These are phyloP conservation scores for Diaporthe velutina DNA, from an alignment of 2,329 filamentous ascomycete species.

Conservation along the genomic window DNA sequence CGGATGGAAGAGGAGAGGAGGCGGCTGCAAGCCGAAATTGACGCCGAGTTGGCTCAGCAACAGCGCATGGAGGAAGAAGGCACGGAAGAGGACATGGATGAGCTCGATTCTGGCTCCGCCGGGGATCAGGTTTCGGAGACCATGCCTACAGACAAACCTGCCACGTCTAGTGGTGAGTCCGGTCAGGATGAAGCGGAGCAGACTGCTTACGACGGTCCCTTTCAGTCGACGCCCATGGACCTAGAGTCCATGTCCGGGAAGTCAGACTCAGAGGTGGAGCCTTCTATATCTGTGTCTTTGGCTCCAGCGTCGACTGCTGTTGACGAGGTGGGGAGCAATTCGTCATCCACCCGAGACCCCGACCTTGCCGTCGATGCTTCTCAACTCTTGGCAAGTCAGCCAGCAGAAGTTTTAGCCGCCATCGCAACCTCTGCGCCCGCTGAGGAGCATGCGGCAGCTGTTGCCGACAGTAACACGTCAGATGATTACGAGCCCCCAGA, in stretches of 20 bases:
- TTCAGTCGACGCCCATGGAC: conserved; percentile 42
- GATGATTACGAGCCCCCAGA: conserved; percentile 71
- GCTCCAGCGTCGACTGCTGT: not conserved
- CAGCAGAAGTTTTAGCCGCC: conserved; percentile 12
- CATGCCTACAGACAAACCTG: not conserved
- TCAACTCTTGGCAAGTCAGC: not conserved
- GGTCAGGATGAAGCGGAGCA: not conserved
- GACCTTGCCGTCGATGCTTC: not conserved
- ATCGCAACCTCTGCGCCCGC: not conserved
- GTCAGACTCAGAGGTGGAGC: conserved; percentile 3
- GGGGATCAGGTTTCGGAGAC: conserved; percentile 46
- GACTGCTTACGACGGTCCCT: not conserved
- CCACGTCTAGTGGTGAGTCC: not conserved
- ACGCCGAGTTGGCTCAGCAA: conserved; percentile 50
- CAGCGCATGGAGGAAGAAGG: conserved; percentile 38
- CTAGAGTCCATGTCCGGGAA: conserved; percentile 37
- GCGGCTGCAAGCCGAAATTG: conserved; percentile 64
- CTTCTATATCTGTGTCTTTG: not conserved
- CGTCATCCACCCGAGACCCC: not conserved
- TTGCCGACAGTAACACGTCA: conserved; percentile 49
- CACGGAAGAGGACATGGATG: conserved; percentile 45
- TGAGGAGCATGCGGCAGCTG: not conserved
- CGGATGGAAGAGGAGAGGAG: conserved; percentile 57
- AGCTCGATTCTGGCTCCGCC: conserved; percentile 51
- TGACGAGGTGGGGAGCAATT: not conserved